Conservation (phyloP, 2,329 filamentous ascomycete species). For the Penicillium sp. region DNA sequence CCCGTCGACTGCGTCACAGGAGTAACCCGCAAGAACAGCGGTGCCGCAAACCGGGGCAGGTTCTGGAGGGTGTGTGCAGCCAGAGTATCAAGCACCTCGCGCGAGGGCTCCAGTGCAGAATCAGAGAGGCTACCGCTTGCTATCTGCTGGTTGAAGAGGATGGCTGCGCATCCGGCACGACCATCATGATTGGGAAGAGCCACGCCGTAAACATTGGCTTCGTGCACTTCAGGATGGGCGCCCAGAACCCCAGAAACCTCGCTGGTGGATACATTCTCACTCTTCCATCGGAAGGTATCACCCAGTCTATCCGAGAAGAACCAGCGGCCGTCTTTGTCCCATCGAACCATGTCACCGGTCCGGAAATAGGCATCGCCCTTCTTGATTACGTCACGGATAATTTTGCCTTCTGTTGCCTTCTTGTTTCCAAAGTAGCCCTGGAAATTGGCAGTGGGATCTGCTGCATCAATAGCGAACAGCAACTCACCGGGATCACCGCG, state of each 20-base stretch:
- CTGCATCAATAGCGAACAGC: constrained; percentile 65
- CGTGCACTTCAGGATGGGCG: constrained; percentile 62
- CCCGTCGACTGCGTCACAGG: constrained; percentile 67
- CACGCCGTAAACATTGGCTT: constrained; percentile 86
- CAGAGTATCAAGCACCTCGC: constrained; percentile 55
- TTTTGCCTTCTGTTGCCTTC: constrained; percentile 68
- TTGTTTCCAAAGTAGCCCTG: constrained; percentile 79
- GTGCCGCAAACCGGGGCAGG: constrained; percentile 72
- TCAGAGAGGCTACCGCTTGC: constrained; percentile 19
- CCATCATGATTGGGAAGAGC: constrained; percentile 77
- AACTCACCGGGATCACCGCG: constrained; percentile 70
- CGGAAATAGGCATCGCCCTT: constrained; percentile 81
- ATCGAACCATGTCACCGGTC: constrained; percentile 76
- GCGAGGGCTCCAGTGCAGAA: constrained; percentile 28
- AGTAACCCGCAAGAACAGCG: constrained; percentile 71
- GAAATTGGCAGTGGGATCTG: constrained; percentile 63
- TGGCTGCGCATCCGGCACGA: constrained; percentile 74
- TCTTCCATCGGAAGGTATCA: constrained; percentile 61
- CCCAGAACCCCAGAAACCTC: constrained; percentile 78
- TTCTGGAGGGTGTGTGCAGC: constrained; percentile 56
- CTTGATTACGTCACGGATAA: constrained; percentile 68
- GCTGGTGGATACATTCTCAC: constrained; percentile 76
- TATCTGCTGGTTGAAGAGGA: constrained; percentile 55
- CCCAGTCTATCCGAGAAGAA: constrained; percentile 71
- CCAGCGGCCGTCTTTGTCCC: constrained; percentile 66